Evolutionary conservation across 129 eudicot genomes (phyloP).

Genomic region (Centrapalus pauciflorus): DNA sequence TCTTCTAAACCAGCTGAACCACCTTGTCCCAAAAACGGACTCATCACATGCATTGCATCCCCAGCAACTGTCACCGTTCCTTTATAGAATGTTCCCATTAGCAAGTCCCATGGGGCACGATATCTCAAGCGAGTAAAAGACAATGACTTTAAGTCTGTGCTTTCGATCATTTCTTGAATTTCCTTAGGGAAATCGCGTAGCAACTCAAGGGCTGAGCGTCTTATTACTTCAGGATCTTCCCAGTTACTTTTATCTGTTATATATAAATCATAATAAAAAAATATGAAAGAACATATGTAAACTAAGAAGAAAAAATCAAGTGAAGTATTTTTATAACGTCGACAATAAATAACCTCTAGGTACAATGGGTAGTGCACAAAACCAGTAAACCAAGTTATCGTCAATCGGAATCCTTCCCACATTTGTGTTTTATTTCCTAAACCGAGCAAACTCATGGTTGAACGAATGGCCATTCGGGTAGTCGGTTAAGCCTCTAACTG

Average conservation of each 20-base stretch:
- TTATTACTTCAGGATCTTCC: slow-evolving; percentile 36
- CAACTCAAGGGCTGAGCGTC: slow-evolving; percentile 20
- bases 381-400: slow-evolving; percentile 56
- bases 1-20: slow-evolving; percentile 70
- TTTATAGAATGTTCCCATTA: slow-evolving; percentile 35
- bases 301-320: neutral
- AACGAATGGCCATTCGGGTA: slow-evolving; percentile 56
- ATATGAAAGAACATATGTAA: neutral
- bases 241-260: slow-evolving; percentile 26
- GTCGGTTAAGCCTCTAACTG: slow-evolving; percentile 47
- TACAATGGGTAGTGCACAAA: slow-evolving; percentile 15
- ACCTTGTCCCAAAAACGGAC: slow-evolving; percentile 73
- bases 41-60: slow-evolving; percentile 72
- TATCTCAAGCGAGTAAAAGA: slow-evolving; percentile 36
- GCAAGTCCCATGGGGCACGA: slow-evolving; percentile 69
- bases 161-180: slow-evolving; percentile 34
- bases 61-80: slow-evolving; percentile 57
- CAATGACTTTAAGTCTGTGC: slow-evolving; percentile 25
- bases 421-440: slow-evolving; percentile 19
- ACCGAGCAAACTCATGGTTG: slow-evolving; percentile 31
- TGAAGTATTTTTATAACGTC: neutral
- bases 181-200: slow-evolving; percentile 34
- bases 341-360: slow-evolving; percentile 13
- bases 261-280: neutral
- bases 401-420: slow-evolving; percentile 49